Base-by-base conservation (phyloP, 2,329 filamentous ascomycete genomes). In the Colletotrichum abscissum region DNA sequence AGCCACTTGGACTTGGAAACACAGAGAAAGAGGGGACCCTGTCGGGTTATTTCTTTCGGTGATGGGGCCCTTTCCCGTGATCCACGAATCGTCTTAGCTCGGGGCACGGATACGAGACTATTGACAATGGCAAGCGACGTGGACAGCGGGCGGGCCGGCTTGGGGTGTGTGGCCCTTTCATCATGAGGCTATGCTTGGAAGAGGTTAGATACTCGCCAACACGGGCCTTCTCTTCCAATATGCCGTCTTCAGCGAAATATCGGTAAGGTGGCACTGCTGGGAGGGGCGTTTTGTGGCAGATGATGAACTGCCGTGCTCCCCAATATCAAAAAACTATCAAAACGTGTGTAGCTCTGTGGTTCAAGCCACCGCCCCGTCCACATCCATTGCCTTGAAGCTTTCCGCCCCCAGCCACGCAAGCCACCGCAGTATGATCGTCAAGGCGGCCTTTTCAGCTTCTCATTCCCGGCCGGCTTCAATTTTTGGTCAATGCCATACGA, bases 71-170 rank as follows among this genome's bases (percentile, higher is more conserved):
- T n/a, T 54, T 66, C 54, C 35, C 63, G 63, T 38, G 63, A 7
- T 57, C 54, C 54, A 24, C 46, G 56, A 22, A 6, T 14, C 38
- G 68, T 52, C 55, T 49, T 56, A 35, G n/a, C 22, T 24, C 67
- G 67, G 5, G 55, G 35, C 60, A 65, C 67, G 55, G 70, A 57
- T 62, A 42, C 12, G 60, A 38, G 59, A 62, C 70, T 73, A 73
- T 66, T 62, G 70, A 56, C 67, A 49, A 70, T 62, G 67, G 52
- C 19, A 60, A 46, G 12, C 22, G 14, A 26, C 42, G 52, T 42
- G 46, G 65, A 2, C n/a, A 35, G 14, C 7, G 24, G 8, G 19
- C 5, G 42, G 8, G 42, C 26, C 30, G 16, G 28, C 54, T 24
- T 8, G n/a, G 62, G 30, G 7, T 49, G 38, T 16, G 38, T 42